phyloP scores from a whole-genome alignment of 1,139 yeast genomes.

The Kodamaea anthophila region DNA sequence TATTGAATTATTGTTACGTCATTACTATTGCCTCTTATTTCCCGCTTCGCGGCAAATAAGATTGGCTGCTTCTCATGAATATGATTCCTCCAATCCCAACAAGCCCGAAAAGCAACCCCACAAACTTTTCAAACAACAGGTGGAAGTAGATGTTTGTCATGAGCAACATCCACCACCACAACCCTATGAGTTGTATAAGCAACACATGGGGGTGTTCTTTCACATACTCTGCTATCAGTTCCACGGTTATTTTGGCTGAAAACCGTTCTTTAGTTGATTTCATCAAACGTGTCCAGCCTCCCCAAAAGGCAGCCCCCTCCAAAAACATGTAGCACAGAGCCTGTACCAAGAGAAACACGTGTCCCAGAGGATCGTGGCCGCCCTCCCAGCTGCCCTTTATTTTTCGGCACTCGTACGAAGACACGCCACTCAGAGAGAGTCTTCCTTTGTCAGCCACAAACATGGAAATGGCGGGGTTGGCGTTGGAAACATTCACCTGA shows the following conservation, averaged over 20 bases:
- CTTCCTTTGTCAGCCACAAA: slow-evolving; percentile 1
- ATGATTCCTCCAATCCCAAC: slow-evolving; percentile 35
- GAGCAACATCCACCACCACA: slow-evolving; percentile 87
- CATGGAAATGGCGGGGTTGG: too few relatives aligned
- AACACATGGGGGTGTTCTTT: slow-evolving; percentile 37
- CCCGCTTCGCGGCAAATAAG: slow-evolving; percentile 21
- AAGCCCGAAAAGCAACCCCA: slow-evolving; percentile 60
- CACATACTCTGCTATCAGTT: not conserved
- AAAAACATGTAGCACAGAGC: slow-evolving; percentile 64
- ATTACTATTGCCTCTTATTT: too few relatives aligned
- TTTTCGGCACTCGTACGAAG: slow-evolving; percentile 53
- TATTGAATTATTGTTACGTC: too few relatives aligned
- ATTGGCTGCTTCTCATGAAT: too few relatives aligned
- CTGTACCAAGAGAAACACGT: slow-evolving; percentile 72
- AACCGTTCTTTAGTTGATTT: not conserved
- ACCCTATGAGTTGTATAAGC: slow-evolving; percentile 36
- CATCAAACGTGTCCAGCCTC: slow-evolving; percentile 9
- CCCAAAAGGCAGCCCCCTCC: slow-evolving; percentile 50
- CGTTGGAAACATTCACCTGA: slow-evolving; percentile 10
- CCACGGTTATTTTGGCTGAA: not conserved
- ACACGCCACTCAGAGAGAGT: slow-evolving; percentile 16
- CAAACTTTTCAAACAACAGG: slow-evolving; percentile 64
- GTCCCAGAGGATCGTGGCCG: slow-evolving; percentile 97
- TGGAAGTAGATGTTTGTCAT: slow-evolving; percentile 86
- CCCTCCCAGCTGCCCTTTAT: slow-evolving; percentile 76